A percentile compares a stretch with the other conserved stretches of the same genome.
These are phyloP conservation scores for Epichloe baconii DNA, from an alignment of 2,329 filamentous ascomycete genomes.

Conservation along the genomic window DNA sequence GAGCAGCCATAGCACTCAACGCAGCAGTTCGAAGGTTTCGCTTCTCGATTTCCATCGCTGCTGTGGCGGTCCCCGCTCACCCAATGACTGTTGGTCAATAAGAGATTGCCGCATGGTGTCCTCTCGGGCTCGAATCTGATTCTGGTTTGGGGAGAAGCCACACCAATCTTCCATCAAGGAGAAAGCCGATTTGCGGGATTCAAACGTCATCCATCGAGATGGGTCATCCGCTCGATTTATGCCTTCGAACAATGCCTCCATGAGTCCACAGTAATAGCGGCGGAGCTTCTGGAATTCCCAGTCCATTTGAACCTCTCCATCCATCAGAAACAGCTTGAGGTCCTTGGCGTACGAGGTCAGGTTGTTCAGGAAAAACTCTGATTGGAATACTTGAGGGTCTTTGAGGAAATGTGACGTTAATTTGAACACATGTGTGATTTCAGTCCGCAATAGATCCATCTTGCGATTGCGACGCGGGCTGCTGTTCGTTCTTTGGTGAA, in stretches of 20 bases:
- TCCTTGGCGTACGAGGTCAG: conserved; percentile 84
- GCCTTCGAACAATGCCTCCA: conserved; percentile 86
- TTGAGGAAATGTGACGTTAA: conserved; percentile 82
- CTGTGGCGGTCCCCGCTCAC: conserved; percentile 69
- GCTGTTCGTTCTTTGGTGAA: conserved; percentile 78
- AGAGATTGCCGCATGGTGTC: conserved; percentile 78
- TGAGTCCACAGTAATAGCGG: conserved; percentile 84
- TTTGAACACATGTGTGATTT: conserved; percentile 93
- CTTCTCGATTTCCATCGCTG: conserved; percentile 95
- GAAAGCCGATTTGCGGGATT: conserved; percentile 89
- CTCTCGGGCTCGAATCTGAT: conserved; percentile 67
- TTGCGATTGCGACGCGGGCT: conserved; percentile 68
- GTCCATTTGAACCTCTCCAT: conserved; percentile 86
- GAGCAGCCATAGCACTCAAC: conserved; percentile 84
- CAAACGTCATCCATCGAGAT: conserved; percentile 92
- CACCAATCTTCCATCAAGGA: conserved; percentile 99
- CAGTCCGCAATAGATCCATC: conserved; percentile 78
- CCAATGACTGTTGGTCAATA: conserved; percentile 63
- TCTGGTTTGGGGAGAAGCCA: conserved; percentile 85
- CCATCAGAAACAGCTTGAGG: conserved; percentile 85
- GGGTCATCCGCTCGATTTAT: conserved; percentile 78
- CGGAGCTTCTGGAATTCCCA: conserved; percentile 87
- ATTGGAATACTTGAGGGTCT: conserved; percentile 62
- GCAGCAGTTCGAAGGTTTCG: conserved; percentile 81
- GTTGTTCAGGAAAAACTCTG: conserved; percentile 84